These are phyloP conservation scores for Neonectria neomacrospora DNA, from an alignment of 2,329 filamentous ascomycete species.

Conservation along the genomic window DNA sequence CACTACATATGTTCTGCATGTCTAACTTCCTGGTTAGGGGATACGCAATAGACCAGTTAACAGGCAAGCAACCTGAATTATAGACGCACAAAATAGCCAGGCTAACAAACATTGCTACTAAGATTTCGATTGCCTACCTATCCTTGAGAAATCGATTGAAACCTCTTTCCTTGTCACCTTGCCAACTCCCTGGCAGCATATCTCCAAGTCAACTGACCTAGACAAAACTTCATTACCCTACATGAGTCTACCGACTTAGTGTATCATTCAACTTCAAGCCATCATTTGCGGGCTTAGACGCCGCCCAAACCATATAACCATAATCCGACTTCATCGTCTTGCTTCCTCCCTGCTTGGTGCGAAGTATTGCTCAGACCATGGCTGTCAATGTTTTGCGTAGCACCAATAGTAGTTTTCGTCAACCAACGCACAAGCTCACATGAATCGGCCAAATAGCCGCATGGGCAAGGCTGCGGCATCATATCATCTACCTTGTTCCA, in stretches of 20 bases:
- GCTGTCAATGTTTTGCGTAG: neutral
- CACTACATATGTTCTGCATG: neutral
- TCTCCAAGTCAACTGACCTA: neutral
- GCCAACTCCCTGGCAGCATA: neutral
- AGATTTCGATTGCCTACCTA: too few species aligned
- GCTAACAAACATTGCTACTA: too few species aligned
- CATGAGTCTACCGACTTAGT: neutral
- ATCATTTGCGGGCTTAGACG: neutral
- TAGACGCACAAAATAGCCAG: neutral
- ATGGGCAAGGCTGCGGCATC: conserved; percentile 11
- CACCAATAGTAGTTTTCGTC: neutral
- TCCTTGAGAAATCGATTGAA: too few species aligned
- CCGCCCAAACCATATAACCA: neutral
- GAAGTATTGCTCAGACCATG: neutral
- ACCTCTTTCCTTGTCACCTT: neutral
- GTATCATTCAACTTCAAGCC: neutral
- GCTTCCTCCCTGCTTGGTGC: neutral
- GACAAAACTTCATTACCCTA: neutral
- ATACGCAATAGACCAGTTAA: too few species aligned
- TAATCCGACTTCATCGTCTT: neutral
- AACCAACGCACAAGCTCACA: neutral
- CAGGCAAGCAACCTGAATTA: neutral
- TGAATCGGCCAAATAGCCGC: too few species aligned
- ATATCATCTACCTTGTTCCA: conserved; percentile 20
- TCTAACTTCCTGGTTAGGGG: too few species aligned